Conservation (phyloP, 73 alveolate species). For the Uronychia binucleata region DNA sequence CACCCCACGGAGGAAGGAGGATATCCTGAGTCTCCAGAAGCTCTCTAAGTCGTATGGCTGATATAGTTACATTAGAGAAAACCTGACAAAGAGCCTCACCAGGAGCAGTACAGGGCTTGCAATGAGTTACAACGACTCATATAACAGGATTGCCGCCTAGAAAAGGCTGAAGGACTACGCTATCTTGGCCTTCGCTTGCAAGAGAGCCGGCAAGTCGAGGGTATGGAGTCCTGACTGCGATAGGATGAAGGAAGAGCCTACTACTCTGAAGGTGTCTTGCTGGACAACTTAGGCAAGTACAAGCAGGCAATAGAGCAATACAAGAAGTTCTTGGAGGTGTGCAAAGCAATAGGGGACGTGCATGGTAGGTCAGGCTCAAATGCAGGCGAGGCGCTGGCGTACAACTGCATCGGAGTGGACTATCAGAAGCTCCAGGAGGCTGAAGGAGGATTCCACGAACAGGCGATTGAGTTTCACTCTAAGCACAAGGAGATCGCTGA, state of each 20-base stretch:
- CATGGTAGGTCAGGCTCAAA: conserved; percentile 49
- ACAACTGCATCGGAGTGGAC: conserved; percentile 87
- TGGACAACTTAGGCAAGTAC: conserved; percentile 78
- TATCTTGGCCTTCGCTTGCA: conserved; percentile 89
- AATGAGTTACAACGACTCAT: conserved; percentile 64
- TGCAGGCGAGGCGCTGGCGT: conserved; percentile 62
- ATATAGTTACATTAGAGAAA: background rate
- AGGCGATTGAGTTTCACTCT: conserved; percentile 41
- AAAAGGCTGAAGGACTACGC: conserved; percentile 83
- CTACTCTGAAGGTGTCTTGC: conserved; percentile 81
- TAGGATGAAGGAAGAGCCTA: conserved; percentile 94
- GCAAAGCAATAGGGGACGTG: conserved; percentile 75
- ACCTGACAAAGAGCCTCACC: conserved; percentile 5
- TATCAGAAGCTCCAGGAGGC: conserved; percentile 53
- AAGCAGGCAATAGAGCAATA: conserved; percentile 72
- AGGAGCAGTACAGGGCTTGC: conserved; percentile 42
- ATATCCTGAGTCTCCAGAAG: conserved; percentile 25
- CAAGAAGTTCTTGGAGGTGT: conserved; percentile 73
- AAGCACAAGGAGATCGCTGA: conserved; percentile 68
- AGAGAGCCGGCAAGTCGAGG: conserved; percentile 85
- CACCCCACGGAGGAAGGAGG: conserved; percentile 75
- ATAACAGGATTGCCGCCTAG: conserved; percentile 61
- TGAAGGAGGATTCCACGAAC: conserved; percentile 5
- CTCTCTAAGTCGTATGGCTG: conserved; percentile 14
- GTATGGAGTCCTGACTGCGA: too few relatives aligned